Evolutionary conservation across 75 land plant genomes (phyloP).

Genomic region (Isoetes taiwanensis): DNA sequence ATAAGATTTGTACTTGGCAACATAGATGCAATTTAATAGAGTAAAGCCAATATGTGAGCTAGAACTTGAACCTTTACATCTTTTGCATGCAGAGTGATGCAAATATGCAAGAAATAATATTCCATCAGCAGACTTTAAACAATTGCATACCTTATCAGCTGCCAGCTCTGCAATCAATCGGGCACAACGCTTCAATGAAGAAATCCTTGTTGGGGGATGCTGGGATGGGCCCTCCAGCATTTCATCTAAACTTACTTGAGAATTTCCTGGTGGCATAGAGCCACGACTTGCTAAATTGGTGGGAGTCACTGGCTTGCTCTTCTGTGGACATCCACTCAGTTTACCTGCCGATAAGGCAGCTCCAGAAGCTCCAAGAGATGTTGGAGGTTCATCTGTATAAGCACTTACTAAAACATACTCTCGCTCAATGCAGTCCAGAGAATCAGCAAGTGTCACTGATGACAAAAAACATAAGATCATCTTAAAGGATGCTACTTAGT

Average conservation of each 20-base stretch:
- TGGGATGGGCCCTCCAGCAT: constrained; percentile 50
- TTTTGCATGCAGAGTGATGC: too few species aligned
- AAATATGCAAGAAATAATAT: too few species aligned
- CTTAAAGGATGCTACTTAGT: not conserved
- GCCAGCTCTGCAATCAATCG: constrained; percentile 54
- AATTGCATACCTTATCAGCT: constrained; percentile 68
- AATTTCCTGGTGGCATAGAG: constrained; percentile 39
- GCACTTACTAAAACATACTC: constrained; percentile 85
- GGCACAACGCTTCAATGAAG: constrained; percentile 65
- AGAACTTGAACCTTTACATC: too few species aligned
- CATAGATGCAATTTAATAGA: too few species aligned
- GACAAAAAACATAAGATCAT: too few species aligned
- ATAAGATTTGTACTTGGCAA: too few species aligned
- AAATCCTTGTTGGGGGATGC: constrained; percentile 48
- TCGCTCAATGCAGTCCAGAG: constrained; percentile 62
- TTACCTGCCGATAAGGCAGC: constrained; percentile 25
- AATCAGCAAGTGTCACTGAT: too few species aligned
- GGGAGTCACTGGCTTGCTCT: too few species aligned
- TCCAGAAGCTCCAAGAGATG: constrained; percentile 34
- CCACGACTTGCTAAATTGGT: too few species aligned
- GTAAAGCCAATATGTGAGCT: too few species aligned
- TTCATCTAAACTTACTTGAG: constrained; percentile 47
- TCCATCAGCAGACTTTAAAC: too few species aligned
- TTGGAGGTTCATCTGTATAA: constrained; percentile 38
- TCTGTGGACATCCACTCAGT: constrained; percentile 26